Evolutionary conservation across 2,329 filamentous ascomycete genomes (phyloP), one percentile per base, ranked within the genome.

Genomic region (Salinomyces thailandicus): DNA sequence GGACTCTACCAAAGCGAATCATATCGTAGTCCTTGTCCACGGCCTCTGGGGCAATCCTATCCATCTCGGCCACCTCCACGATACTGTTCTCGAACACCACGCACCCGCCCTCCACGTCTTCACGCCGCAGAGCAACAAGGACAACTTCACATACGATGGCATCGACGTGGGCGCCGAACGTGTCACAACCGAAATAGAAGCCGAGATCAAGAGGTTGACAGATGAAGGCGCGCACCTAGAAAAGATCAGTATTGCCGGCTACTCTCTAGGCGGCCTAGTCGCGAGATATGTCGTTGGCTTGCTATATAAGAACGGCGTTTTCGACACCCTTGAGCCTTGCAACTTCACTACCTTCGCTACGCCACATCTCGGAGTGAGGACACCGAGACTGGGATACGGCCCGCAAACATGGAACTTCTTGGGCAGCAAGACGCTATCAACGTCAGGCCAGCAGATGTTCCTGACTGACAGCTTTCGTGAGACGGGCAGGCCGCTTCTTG

Each of bases 291-390:
- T 84, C 2, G 72, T 94, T 38, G 89, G 89, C 0, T 64, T 96
- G 51, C 68, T 96, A 3, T 26, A 26, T 76, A 79, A 83, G 37
- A 83, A 81, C 51, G 85, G 86, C 6, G 69, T 85, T 39, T 77
- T 96, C 38, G 79, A 93, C 38, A 71, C 71, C 39, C 69, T 96
- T 17, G 72, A 85, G 54, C 89, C 89, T 46, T 74, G 89, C 61
- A 95, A 93, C 67, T 95, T 96, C 61, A 85, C 81, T 2, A 94
- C 87, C 1, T 95, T 96, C 61, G 89, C 83, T 4, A 80, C 82
- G 19, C 89, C 73, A 71, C 54, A 63, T 81, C 39, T 95, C 69
- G 67, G 67, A 9, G 63, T 67, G 5, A 57, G 66, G 12, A 62
- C 65, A 0, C 67, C 66, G 2, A 52, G 62, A 12, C 43, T 54